These are phyloP conservation scores for Plasmodium ovale DNA, from an alignment of 169 alveolate genomes.

Conservation along the genomic window DNA sequence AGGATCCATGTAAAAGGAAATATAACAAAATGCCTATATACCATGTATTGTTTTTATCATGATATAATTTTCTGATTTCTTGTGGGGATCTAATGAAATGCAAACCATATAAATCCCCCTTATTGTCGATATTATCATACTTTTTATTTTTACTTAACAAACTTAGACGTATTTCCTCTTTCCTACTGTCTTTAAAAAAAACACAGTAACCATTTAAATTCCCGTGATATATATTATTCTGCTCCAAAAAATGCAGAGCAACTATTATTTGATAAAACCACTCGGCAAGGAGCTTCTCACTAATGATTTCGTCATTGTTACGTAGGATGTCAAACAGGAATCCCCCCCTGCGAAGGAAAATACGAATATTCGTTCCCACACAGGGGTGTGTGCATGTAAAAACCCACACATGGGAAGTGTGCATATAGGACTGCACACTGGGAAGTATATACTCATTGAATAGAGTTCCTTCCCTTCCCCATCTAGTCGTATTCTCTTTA, in stretches of 20 bases:
- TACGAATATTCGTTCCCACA: background rate
- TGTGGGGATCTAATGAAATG: conserved; percentile 68
- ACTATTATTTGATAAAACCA: conserved; percentile 61
- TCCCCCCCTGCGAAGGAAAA: conserved; percentile 39
- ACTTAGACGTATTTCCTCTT: conserved; percentile 50
- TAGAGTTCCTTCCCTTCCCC: no score
- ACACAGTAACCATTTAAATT: conserved; percentile 69
- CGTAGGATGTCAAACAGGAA: conserved; percentile 36
- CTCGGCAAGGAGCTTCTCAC: conserved; percentile 36
- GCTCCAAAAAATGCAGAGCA: conserved; percentile 57
- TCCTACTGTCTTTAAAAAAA: conserved; percentile 24
- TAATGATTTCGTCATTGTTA: conserved; percentile 9
- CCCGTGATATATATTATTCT: conserved; percentile 36
- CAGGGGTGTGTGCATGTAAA: background rate
- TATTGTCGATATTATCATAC: conserved; percentile 64
- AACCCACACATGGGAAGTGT: no score
- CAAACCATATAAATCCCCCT: conserved; percentile 73
- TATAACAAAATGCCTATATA: conserved; percentile 53
- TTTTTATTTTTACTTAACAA: conserved; percentile 45
- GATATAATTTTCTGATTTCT: conserved; percentile 40
- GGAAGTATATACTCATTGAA: no score
- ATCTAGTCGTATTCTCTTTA: background rate
- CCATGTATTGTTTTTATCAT: conserved; percentile 67
- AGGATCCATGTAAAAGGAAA: conserved; percentile 45
- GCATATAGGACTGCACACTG: no score